Percentiles rank a stretch among this genome's conserved stretches.
Evolutionary conservation across 371 early-diverging fungal species (phyloP).

Genomic region (Dinochytrium kinnereticum): DNA sequence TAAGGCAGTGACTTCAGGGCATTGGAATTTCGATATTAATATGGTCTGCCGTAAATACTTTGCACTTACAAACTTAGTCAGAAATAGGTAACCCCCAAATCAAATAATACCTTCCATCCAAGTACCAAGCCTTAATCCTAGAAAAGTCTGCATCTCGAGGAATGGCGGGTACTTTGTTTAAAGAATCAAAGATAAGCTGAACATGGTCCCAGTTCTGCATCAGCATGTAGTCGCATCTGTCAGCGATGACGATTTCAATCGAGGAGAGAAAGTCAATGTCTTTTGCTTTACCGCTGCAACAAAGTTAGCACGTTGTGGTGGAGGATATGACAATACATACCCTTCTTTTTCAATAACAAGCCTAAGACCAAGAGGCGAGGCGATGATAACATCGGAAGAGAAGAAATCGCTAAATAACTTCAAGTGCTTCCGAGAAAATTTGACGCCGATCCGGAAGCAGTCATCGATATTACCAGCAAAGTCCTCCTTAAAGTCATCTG

Average conservation of each 20-base stretch:
- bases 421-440: conserved; percentile 82
- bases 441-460: conserved; percentile 92
- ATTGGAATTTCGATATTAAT: conserved; percentile 74
- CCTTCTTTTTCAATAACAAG: conserved; percentile 82
- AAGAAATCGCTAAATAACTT: conserved; percentile 90
- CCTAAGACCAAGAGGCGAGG: conserved; percentile 91
- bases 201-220: conserved; percentile 99
- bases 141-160: conserved; percentile 94
- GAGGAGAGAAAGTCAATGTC: conserved; percentile 94
- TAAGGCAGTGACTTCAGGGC: conserved; percentile 89
- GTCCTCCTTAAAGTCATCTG: conserved; percentile 76
- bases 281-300: conserved; percentile 72
- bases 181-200: conserved; percentile 73
- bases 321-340: conserved; percentile 44
- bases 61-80: conserved; percentile 51
- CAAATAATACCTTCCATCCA: conserved; percentile 63
- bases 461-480: conserved; percentile 97
- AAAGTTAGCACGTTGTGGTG: not conserved
- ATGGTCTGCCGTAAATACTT: conserved; percentile 89
- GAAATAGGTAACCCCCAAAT: not conserved
- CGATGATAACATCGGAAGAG: conserved; percentile 87
- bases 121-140: conserved; percentile 81
- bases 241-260: conserved; percentile 87
- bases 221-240: conserved; percentile 81
- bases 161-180: conserved; percentile 87